These are phyloP conservation scores for Kwoniella pini DNA, from an alignment of 768 basidiomycete species.

Conservation along the genomic window DNA sequence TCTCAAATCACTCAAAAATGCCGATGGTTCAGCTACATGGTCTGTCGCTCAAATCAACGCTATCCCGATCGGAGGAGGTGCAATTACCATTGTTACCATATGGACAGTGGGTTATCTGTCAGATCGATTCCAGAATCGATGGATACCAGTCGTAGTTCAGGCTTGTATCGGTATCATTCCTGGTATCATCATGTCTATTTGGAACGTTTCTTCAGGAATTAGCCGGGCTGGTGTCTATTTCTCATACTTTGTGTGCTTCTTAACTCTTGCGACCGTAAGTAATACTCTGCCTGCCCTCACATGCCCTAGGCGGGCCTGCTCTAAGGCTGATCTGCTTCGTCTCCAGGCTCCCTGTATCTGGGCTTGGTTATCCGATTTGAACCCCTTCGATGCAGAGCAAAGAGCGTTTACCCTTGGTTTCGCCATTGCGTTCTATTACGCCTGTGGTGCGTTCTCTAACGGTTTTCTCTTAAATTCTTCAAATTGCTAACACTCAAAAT, in stretches of 20 bases:
- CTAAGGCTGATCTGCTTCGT: not conserved
- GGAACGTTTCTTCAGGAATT: slow-evolving; percentile 30
- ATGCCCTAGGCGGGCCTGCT: not conserved
- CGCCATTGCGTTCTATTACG: slow-evolving; percentile 47
- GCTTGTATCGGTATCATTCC: slow-evolving; percentile 40
- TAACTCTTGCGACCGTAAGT: slow-evolving; percentile 35
- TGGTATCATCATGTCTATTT: slow-evolving; percentile 48
- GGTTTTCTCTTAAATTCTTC: not conserved
- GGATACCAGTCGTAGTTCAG: slow-evolving; percentile 40
- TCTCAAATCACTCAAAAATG: slow-evolving; percentile 36
- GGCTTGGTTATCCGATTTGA: slow-evolving; percentile 49
- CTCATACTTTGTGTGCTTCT: slow-evolving; percentile 40
- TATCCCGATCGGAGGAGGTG: slow-evolving; percentile 25
- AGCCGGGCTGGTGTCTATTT: slow-evolving; percentile 45
- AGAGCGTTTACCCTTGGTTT: slow-evolving; percentile 47
- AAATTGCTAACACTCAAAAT: not conserved
- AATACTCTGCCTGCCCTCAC: no score
- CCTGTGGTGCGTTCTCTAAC: slow-evolving; percentile 22
- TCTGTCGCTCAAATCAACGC: slow-evolving; percentile 18
- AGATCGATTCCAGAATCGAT: slow-evolving; percentile 44
- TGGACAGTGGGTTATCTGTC: slow-evolving; percentile 41
- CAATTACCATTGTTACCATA: slow-evolving; percentile 32
- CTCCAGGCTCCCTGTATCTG: slow-evolving; percentile 39
- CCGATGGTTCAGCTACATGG: slow-evolving; percentile 20
- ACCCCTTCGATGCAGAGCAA: slow-evolving; percentile 47